phyloP scores from a whole-genome alignment of 352 stramenopile genomes.

The Plasmopara halstedii region DNA sequence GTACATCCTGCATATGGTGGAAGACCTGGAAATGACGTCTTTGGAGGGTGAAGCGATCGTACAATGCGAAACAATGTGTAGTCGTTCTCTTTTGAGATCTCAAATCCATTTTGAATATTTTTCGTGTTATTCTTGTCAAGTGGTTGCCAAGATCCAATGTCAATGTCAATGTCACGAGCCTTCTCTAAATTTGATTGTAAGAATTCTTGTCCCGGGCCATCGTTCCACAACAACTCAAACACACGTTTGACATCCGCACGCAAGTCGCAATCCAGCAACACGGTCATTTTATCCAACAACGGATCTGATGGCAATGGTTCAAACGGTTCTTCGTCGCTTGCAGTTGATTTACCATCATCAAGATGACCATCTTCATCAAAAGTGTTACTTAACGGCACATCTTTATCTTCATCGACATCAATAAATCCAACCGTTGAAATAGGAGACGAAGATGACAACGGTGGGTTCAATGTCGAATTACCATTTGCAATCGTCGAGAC shows the following conservation, averaged over 20 bases:
- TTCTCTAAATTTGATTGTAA: constrained; percentile 39
- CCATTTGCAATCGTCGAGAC: constrained; percentile 10
- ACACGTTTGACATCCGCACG: constrained; percentile 48
- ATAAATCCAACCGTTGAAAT: constrained; percentile 40
- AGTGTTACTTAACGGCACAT: constrained; percentile 19
- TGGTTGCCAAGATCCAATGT: constrained; percentile 44
- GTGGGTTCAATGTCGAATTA: neutral
- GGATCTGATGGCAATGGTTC: constrained; percentile 45
- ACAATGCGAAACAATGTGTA: constrained; percentile 42
- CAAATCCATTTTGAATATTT: constrained; percentile 25
- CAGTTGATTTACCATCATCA: constrained; percentile 36
- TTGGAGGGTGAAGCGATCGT: constrained; percentile 47
- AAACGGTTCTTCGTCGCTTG: constrained; percentile 53
- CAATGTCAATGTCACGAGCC: constrained; percentile 63
- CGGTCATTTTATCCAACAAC: constrained; percentile 50
- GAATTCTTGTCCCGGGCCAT: constrained; percentile 48
- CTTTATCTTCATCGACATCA: constrained; percentile 28
- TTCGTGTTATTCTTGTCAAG: constrained; percentile 22
- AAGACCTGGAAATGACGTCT: constrained; percentile 51
- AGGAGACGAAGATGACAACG: constrained; percentile 18
- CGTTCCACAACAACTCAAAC: constrained; percentile 64
- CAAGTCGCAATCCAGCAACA: constrained; percentile 64
- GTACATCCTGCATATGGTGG: constrained; percentile 43
- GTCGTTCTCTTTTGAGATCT: constrained; percentile 43
- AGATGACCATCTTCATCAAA: constrained; percentile 19